These are phyloP conservation scores for Cephaloascus albidus DNA, from an alignment of 805 yeast genomes.

Conservation along the genomic window DNA sequence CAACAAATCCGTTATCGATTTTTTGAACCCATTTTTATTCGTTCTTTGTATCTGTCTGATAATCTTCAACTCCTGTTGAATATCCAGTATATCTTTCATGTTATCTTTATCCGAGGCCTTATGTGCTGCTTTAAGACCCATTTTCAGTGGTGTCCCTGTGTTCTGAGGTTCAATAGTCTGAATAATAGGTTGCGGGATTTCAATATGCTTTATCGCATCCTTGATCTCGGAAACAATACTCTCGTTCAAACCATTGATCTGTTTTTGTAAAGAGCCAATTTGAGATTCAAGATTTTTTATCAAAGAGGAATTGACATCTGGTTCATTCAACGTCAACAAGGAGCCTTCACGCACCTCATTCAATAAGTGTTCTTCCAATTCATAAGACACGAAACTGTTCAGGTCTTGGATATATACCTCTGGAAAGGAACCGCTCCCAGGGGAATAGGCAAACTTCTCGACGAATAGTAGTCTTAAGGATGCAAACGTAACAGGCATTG, in stretches of 20 bases:
- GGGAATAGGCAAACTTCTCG: slow-evolving; percentile 80
- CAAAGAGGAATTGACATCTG: slow-evolving; percentile 14
- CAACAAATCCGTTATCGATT: slow-evolving; percentile 32
- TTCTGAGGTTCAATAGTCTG: too few species aligned
- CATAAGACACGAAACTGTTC: slow-evolving; percentile 54
- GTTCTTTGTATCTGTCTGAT: slow-evolving; percentile 46
- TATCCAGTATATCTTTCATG: slow-evolving; percentile 23
- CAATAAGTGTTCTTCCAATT: slow-evolving; percentile 64
- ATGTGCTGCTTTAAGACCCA: neutral
- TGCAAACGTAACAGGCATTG: slow-evolving; percentile 38
- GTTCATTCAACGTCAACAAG: slow-evolving; percentile 49
- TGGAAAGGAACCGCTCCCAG: slow-evolving; percentile 65
- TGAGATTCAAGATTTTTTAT: slow-evolving; percentile 13
- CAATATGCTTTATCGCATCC: neutral
- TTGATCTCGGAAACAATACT: slow-evolving; percentile 4
- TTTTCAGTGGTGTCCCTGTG: too few species aligned
- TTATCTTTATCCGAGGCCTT: neutral
- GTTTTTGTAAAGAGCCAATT: slow-evolving; percentile 13
- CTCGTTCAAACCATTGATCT: slow-evolving; percentile 14
- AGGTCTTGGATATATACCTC: slow-evolving; percentile 67
- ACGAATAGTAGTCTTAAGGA: slow-evolving; percentile 65
- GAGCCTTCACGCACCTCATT: slow-evolving; percentile 50
- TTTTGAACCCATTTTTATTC: slow-evolving; percentile 31
- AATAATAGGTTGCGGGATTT: neutral
- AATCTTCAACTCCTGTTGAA: slow-evolving; percentile 51